A percentile compares a stretch with the other conserved stretches of the same genome.
These are phyloP conservation scores for Penicillium simplicissimum DNA, from an alignment of 495 filamentous ascomycete genomes.

Conservation along the genomic window DNA sequence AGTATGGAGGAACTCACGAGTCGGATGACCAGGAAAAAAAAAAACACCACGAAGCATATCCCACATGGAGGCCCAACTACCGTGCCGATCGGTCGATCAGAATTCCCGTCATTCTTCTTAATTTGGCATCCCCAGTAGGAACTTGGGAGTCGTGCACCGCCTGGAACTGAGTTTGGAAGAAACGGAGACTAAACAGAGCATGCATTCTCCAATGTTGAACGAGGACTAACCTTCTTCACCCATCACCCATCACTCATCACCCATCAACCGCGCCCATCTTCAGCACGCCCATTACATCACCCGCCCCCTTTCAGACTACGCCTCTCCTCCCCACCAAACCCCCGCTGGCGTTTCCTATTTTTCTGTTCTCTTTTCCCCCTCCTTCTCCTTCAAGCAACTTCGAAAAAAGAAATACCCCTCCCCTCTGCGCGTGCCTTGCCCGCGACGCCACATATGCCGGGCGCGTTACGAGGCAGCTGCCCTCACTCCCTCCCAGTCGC, in stretches of 20 bases:
- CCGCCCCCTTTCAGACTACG: slow-evolving; percentile 33
- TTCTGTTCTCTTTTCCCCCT: slow-evolving; percentile 7
- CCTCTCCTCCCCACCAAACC: slow-evolving; percentile 44
- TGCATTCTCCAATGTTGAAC: background rate
- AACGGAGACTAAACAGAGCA: background rate
- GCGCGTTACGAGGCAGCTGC: slow-evolving; percentile 44
- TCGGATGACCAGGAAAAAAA: background rate
- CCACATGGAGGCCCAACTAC: slow-evolving; percentile 11
- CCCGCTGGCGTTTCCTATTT: slow-evolving; percentile 19
- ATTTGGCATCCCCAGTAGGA: background rate
- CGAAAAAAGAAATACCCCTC: background rate
- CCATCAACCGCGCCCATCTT: background rate
- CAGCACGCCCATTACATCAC: slow-evolving; percentile 25
- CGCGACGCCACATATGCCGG: slow-evolving; percentile 38
- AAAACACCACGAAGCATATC: background rate
- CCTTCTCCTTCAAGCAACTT: slow-evolving; percentile 6
- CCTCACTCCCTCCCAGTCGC: slow-evolving; percentile 27
- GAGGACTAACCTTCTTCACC: background rate
- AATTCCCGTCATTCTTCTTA: slow-evolving; percentile 7
- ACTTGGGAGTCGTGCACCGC: too few relatives aligned
- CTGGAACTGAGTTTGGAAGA: background rate
- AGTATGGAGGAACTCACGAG: background rate
- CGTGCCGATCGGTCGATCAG: slow-evolving; percentile 27
- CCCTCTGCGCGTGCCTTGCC: slow-evolving; percentile 29
- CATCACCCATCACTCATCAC: background rate